These are phyloP conservation scores for Glycyrrhiza uralensis DNA, from an alignment of 306 rosid species.

Conservation along the genomic window DNA sequence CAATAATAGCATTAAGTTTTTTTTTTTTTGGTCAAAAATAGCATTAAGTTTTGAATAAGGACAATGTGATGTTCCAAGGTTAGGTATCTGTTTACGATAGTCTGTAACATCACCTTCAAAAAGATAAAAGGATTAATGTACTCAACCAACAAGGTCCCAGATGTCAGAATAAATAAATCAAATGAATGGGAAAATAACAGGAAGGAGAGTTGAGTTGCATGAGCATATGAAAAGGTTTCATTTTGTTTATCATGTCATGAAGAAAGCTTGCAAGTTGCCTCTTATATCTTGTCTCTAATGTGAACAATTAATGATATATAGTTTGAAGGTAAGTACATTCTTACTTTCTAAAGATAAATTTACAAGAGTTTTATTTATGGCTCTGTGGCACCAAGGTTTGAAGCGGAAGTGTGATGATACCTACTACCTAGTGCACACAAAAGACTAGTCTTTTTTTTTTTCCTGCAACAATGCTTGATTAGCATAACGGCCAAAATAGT, in stretches of 20 bases:
- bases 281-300: background rate
- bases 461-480: background rate
- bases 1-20: background rate
- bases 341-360: background rate
- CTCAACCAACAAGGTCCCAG: background rate
- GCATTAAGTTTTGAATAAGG: background rate
- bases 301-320: background rate
- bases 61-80: conserved; percentile 1
- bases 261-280: conserved; percentile 4
- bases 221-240: conserved; percentile 17
- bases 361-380: background rate
- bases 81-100: background rate
- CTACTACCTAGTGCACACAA: too few relatives aligned
- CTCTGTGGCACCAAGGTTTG: background rate
- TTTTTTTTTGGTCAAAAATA: background rate
- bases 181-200: background rate
- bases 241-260: background rate
- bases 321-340: background rate
- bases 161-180: background rate
- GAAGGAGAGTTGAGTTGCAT: background rate
- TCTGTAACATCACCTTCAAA: background rate
- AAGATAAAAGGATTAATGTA: background rate
- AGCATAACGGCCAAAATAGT: background rate
- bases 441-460: too few relatives aligned
- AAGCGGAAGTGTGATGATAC: background rate